Percentiles rank a stretch among this genome's conserved stretches.
Evolutionary conservation across 2,329 filamentous ascomycete genomes (phyloP).

Genomic region (Plectosphaerella plurivora): DNA sequence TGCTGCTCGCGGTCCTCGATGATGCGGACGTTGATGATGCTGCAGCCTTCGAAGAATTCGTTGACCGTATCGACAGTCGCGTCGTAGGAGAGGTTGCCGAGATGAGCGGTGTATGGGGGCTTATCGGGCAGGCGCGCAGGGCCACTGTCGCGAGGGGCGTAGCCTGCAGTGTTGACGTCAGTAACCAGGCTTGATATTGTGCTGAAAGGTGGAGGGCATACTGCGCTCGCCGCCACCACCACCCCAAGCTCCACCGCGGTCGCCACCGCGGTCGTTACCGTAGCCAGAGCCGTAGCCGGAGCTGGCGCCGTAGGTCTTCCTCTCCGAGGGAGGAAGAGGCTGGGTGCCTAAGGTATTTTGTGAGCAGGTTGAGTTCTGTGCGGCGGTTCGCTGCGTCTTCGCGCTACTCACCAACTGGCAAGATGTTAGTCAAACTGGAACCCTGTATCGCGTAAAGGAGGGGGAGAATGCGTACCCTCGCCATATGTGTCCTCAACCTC

Average conservation of each 20-base stretch:
- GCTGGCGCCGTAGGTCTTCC: constrained; percentile 13
- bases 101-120: constrained; percentile 91
- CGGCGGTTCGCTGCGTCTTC: neutral
- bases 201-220: constrained; percentile 9
- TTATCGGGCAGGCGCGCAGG: constrained; percentile 74
- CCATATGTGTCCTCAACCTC: constrained; percentile 90
- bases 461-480: neutral
- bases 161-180: constrained; percentile 35
- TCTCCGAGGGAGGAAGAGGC: constrained; percentile 47
- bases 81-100: constrained; percentile 96
- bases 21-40: constrained; percentile 86
- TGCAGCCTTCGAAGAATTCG: constrained; percentile 80
- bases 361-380: neutral
- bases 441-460: neutral
- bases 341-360: constrained; percentile 43
- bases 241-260: constrained; percentile 25
- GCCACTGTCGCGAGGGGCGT: constrained; percentile 66
- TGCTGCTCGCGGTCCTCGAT: constrained; percentile 94
- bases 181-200: constrained; percentile 9
- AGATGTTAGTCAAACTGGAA: constrained; percentile 18
- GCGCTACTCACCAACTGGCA: constrained; percentile 29
- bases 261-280: constrained; percentile 16
- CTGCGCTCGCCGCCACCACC: constrained; percentile 43
- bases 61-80: constrained; percentile 77
- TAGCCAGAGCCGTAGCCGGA: neutral